Evolutionary conservation across 2,329 filamentous ascomycete species (phyloP).

Genomic region (Rutstroemia sp.): DNA sequence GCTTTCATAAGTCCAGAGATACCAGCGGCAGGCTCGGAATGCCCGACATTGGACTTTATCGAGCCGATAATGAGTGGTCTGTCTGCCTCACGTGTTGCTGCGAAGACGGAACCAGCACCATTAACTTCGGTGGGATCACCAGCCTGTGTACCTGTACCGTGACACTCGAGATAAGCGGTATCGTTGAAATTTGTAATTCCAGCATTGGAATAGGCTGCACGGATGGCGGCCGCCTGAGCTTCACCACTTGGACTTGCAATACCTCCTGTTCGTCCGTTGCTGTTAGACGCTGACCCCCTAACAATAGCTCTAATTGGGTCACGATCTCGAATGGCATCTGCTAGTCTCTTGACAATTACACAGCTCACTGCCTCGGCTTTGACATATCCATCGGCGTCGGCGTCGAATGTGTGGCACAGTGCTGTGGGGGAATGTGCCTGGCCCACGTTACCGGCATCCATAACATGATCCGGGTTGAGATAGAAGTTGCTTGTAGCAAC

Average conservation of each 20-base stretch:
- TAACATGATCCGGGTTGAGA: background rate
- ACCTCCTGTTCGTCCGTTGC: background rate
- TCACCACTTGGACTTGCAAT: constrained; percentile 3
- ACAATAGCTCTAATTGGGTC: constrained; percentile 6
- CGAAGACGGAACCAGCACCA: background rate
- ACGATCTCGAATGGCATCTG: background rate
- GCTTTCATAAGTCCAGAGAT: constrained; percentile 33
- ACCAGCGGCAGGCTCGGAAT: constrained; percentile 31
- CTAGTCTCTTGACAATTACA: background rate
- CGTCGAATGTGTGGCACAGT: constrained; percentile 2
- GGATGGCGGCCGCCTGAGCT: background rate
- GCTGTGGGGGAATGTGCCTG: constrained; percentile 3
- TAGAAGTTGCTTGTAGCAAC: constrained; percentile 25
- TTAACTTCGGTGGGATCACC: background rate
- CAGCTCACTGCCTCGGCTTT: background rate
- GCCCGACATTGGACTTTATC: constrained; percentile 15
- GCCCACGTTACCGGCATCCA: background rate
- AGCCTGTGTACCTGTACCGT: background rate
- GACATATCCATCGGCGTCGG: constrained; percentile 1
- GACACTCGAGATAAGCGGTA: constrained; percentile 1
- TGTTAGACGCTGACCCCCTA: background rate
- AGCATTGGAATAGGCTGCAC: constrained; percentile 1
- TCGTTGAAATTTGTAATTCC: background rate
- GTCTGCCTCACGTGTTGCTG: background rate
- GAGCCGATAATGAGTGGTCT: background rate